phyloP scores from a whole-genome alignment of 768 basidiomycete genomes.

The Leucocoprinus leucothites region DNA sequence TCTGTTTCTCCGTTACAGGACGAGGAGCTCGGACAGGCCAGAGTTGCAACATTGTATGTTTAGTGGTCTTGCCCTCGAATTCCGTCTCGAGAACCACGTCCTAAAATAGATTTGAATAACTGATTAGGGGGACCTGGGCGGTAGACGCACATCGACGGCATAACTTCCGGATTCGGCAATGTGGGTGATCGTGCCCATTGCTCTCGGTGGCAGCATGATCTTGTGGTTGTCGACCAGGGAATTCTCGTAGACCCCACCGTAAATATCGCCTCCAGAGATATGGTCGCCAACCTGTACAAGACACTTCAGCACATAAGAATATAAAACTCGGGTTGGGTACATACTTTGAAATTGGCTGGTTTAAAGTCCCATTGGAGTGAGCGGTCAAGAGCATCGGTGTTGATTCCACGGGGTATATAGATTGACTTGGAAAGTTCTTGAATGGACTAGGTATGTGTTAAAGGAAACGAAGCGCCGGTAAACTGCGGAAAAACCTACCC shows the following conservation, averaged over 20 bases:
- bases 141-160: conserved; percentile 69
- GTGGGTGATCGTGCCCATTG: conserved; percentile 90
- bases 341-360: conserved; percentile 74
- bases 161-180: conserved; percentile 96
- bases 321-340: conserved; percentile 5
- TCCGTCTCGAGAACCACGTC: conserved; percentile 97
- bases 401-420: conserved; percentile 98
- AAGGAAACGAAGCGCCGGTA: conserved; percentile 4
- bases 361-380: conserved; percentile 93
- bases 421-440: conserved; percentile 98
- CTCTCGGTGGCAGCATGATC: conserved; percentile 92
- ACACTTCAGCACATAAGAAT: conserved; percentile 1
- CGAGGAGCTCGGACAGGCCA: conserved; percentile 99
- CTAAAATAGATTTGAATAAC: conserved; percentile 32
- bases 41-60: conserved; percentile 96
- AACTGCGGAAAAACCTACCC: conserved; percentile 45
- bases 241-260: conserved; percentile 95
- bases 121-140: background rate
- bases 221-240: conserved; percentile 96
- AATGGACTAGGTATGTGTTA: conserved; percentile 55
- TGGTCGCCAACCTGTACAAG: conserved; percentile 83
- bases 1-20: conserved; percentile 93
- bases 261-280: conserved; percentile 95
- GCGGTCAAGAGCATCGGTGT: conserved; percentile 92
- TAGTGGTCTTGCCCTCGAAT: conserved; percentile 90